A percentile compares a stretch with the other conserved stretches of the same genome.
phyloP scores from a whole-genome alignment of 768 basidiomycete genomes.

The Amanita brunnescens region DNA sequence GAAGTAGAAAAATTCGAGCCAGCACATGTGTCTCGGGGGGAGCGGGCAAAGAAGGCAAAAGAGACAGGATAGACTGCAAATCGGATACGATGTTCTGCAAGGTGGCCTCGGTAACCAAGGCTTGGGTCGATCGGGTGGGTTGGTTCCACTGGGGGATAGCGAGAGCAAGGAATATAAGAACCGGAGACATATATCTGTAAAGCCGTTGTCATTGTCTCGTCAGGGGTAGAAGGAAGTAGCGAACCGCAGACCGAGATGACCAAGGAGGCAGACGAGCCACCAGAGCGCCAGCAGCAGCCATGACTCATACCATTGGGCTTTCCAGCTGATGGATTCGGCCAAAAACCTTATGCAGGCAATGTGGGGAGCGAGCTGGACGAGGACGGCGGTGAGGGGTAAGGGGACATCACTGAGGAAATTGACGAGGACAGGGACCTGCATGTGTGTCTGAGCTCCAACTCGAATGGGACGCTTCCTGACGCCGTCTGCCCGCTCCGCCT shows the following conservation, averaged over 20 bases:
- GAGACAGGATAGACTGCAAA: conserved; percentile 53
- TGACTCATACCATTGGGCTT: conserved; percentile 46
- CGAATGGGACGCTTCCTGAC: conserved; percentile 9
- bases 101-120: conserved; percentile 42
- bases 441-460: background rate
- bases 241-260: conserved; percentile 38
- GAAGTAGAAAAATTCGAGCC: conserved; percentile 45
- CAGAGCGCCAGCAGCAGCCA: conserved; percentile 61
- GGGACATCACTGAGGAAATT: conserved; percentile 57
- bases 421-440: conserved; percentile 14
- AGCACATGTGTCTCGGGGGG: conserved; percentile 26
- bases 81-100: conserved; percentile 53
- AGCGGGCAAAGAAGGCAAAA: conserved; percentile 36
- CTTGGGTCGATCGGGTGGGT: conserved; percentile 10
- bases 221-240: conserved; percentile 9
- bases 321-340: conserved; percentile 51
- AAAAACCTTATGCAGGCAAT: conserved; percentile 34
- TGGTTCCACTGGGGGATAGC: conserved; percentile 19
- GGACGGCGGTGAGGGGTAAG: conserved; percentile 46
- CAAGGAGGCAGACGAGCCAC: conserved; percentile 71
- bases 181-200: conserved; percentile 33
- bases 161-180: conserved; percentile 44
- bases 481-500: too few species aligned
- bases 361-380: conserved; percentile 53
- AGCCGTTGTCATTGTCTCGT: conserved; percentile 1